phyloP scores from a whole-genome alignment of 768 basidiomycete species.

The Lactarius psammicola region DNA sequence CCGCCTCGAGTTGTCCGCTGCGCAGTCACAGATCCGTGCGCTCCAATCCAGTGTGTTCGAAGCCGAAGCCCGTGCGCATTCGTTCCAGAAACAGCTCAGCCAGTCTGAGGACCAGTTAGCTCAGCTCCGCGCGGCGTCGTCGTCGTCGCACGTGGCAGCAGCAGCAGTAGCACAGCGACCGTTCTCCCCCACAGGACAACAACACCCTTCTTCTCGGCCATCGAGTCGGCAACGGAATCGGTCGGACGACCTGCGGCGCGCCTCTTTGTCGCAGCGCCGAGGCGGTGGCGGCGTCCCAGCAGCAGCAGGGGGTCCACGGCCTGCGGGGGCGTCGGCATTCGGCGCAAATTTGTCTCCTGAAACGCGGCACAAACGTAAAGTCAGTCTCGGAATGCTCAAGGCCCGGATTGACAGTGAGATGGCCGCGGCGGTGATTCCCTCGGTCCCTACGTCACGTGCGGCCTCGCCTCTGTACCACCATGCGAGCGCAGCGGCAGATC shows the following conservation, averaged over 20 bases:
- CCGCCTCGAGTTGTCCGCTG: conserved; percentile 72
- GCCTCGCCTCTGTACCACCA: conserved; percentile 45
- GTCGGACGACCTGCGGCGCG: conserved; percentile 42
- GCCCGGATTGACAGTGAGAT: conserved; percentile 85
- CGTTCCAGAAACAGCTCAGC: conserved; percentile 64
- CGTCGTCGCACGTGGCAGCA: conserved; percentile 45
- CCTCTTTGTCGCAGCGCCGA: conserved; percentile 35
- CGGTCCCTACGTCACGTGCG: conserved; percentile 49
- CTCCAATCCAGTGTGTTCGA: conserved; percentile 73
- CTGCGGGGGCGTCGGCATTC: conserved; percentile 36
- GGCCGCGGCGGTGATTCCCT: conserved; percentile 40
- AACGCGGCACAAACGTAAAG: conserved; percentile 76
- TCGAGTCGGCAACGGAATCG: conserved; percentile 43
- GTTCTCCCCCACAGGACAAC: conserved; percentile 39
- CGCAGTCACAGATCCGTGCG: conserved; percentile 75
- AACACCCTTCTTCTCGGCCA: conserved; percentile 41
- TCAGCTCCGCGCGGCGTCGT: conserved; percentile 45
- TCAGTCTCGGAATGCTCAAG: conserved; percentile 87
- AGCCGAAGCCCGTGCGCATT: conserved; percentile 65
- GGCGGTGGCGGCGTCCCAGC: conserved; percentile 33
- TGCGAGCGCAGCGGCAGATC: conserved; percentile 31
- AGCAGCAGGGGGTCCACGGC: conserved; percentile 31
- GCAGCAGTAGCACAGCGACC: conserved; percentile 45
- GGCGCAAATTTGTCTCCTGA: conserved; percentile 66
- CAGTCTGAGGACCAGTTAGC: conserved; percentile 65